phyloP scores from a whole-genome alignment of 2,329 filamentous ascomycete genomes.

The Aspergillus clavatus region DNA sequence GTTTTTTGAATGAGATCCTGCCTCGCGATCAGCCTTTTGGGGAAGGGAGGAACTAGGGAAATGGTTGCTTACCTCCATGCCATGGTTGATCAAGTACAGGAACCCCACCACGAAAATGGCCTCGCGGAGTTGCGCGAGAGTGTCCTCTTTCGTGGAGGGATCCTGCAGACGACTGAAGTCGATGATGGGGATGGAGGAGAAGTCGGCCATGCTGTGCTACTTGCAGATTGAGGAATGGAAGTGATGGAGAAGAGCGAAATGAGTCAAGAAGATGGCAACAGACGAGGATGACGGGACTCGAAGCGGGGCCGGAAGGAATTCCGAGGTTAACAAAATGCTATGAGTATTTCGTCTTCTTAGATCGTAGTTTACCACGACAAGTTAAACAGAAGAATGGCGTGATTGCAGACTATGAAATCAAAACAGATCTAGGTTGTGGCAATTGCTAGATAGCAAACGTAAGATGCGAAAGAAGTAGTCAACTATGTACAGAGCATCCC shows the following conservation, averaged over 20 bases:
- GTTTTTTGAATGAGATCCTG: conserved; percentile 20
- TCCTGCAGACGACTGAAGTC: conserved; percentile 25
- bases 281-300: no score
- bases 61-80: conserved; percentile 24
- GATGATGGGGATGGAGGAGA: conserved; percentile 29
- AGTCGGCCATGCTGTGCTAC: conserved; percentile 16
- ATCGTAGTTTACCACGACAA: no score
- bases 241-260: no score
- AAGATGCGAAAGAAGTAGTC: background rate
- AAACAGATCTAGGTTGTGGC: no score
- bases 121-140: conserved; percentile 24
- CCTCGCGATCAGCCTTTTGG: background rate
- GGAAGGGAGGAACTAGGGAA: no score
- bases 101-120: conserved; percentile 35
- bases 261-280: no score
- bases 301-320: background rate
- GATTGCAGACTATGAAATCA: no score
- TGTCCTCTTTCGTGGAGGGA: conserved; percentile 19
- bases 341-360: no score
- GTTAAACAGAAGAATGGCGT: no score
- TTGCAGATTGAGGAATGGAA: background rate
- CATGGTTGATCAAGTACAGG: conserved; percentile 33
- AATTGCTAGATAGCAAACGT: no score
- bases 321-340: background rate
- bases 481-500: background rate